Base-by-base conservation (phyloP, 2,329 filamentous ascomycete genomes). In the Epichloe gansuensis region DNA sequence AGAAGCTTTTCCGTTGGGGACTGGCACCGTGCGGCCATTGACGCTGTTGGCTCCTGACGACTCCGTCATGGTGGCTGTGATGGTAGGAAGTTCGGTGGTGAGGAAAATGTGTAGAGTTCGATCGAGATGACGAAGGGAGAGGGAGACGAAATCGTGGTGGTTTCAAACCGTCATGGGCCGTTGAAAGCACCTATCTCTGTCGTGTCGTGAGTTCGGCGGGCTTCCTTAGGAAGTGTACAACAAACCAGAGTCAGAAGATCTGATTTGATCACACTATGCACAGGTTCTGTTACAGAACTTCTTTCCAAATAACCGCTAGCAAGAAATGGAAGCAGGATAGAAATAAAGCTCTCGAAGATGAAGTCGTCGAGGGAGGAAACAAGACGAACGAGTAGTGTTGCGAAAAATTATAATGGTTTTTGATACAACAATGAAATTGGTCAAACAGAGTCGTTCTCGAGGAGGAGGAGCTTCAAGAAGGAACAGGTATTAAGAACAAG, bases 1-100 rank as follows among this genome's bases (percentile, higher is more conserved):
- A 52, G 84, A 82, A 64, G 77, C 69, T 59, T 75, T 74, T 70
- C 78, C 77, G 61, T 82, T 83, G 58, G 68, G 59, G 49, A 74
- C 65, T 50, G 78, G 75, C 50, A 78, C 75, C 47, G 72, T 71
- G 61, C 71, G 69, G 64, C 73, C 72, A 59, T 70, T 74, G 59
- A 62, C 61, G 63, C 70, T 67, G 57, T 69, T 69, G n/a, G 69
- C 69, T 58, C 67, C 66, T 63, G 53, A 53, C 11, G 38, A 36
- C 35, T 76, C 71, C 58, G 74, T 68, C 77, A 81, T 80, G 60
- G 58, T 68, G 40, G 31, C 43, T 54, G 44, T 51, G 44, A 23
- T 40, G 47, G 15, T n/a, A 34, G 34, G 44, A 42, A n/a, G 27
- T 38, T 42, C 35, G 38, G 11, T 17, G 7, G 27, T 17, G 11